Base-by-base conservation (phyloP, 305 asterid genomes). In the Lippia alba region DNA sequence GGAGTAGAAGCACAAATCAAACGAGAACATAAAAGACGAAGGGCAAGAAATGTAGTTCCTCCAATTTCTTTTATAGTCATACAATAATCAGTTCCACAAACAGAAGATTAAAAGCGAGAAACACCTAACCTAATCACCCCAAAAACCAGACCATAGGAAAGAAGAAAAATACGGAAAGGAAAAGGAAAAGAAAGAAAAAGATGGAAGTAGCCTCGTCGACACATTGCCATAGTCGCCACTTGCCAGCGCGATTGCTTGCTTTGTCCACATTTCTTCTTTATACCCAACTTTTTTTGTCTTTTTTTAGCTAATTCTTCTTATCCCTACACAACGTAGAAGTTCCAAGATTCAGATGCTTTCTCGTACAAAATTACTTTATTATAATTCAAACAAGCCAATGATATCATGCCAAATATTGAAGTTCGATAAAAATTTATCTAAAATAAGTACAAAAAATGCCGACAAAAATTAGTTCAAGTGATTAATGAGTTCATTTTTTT, bases 311-410 rank as follows among this genome's bases (percentile, higher is more conserved):
- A 24, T 24, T 24, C 30, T 24, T 11, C n/a, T 57, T n/a, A 20
- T 0, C 73, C 79, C 66, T 63, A 68, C 75, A 62, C 54, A 66
- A 19, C 10, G 67, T 70, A 20, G 63, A 44, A 46, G 9, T 36
- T 30, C 11, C 63, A 46, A 2, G 5, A 56, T 0, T 46, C 48
- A 69, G 64, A 30, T 57, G 63, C 63, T 32, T 30, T 12, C 6
- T 5, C 8, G 58, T 7, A n/a, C 14, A 53, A 19, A 46, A 17
- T 17, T 54, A 2, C 5, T 12, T 54, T 14, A 14, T 5, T 46
- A 8, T 4, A 9, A 11, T 46, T 3, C 2, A 24, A 24, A 3
- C 30, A 1, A 24, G 3, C 30, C 30, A 24, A 24, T 24, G 3
- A 24, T 9, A 9, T 45, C 11, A 50, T 50, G 18, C 10, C 20